Conservation (phyloP, 192 early-diverging fungal species). For the Podila verticillata region DNA sequence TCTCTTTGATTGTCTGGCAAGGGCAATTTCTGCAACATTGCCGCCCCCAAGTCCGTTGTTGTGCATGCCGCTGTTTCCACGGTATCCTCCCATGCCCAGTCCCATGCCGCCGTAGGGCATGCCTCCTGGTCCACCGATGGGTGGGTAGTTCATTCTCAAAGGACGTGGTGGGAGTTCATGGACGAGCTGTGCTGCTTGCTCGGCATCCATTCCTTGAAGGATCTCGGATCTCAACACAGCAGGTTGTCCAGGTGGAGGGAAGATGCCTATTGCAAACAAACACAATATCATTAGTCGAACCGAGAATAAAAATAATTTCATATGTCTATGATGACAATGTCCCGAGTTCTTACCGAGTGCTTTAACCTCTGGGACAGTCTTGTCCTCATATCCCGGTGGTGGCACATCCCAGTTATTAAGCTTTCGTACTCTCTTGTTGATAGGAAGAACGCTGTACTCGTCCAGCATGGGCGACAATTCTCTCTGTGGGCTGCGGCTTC, state of each 20-base stretch:
- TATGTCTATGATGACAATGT: not conserved
- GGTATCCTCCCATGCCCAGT: conserved; percentile 53
- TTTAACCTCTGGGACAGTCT: conserved; percentile 90
- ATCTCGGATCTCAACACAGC: conserved; percentile 48
- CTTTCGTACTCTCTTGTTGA: conserved; percentile 81
- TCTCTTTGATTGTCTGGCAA: conserved; percentile 82
- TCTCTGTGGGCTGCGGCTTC: conserved; percentile 52
- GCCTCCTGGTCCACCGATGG: conserved; percentile 33
- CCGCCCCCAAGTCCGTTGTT: conserved; percentile 52
- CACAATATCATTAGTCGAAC: conserved; percentile 16
- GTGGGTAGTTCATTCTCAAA: conserved; percentile 41
- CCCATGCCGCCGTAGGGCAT: conserved; percentile 51
- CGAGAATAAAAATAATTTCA: too few relatives aligned
- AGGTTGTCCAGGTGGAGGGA: conserved; percentile 80
- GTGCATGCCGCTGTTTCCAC: conserved; percentile 45
- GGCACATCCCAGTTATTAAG: conserved; percentile 93
- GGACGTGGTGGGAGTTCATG: conserved; percentile 55
- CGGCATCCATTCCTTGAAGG: conserved; percentile 63
- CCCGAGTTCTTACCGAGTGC: conserved; percentile 70
- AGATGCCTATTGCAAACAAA: conserved; percentile 66
- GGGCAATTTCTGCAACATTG: conserved; percentile 61
- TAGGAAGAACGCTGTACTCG: conserved; percentile 68
- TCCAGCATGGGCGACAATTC: conserved; percentile 49
- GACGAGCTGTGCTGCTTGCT: conserved; percentile 60
- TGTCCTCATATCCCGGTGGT: conserved; percentile 88